Conservation (phyloP, 208 protist species). For the Paratrypanosoma confusum region DNA sequence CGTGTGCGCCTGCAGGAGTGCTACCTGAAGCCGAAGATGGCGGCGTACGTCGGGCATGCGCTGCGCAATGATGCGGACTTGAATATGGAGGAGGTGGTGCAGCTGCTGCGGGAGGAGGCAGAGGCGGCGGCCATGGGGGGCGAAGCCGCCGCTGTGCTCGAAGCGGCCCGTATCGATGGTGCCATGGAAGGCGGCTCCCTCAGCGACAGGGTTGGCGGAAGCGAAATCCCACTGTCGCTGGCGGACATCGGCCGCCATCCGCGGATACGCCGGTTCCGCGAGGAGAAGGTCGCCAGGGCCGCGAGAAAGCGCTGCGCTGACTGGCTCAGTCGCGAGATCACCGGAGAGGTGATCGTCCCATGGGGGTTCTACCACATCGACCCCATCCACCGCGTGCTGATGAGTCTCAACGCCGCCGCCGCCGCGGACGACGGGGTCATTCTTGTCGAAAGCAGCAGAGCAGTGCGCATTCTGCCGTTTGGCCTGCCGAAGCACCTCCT, state of each 20-base stretch:
- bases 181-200: background rate
- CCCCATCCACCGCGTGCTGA: conserved; percentile 66
- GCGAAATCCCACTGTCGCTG: conserved; percentile 21
- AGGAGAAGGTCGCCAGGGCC: conserved; percentile 58
- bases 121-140: conserved; percentile 23
- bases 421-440: conserved; percentile 13
- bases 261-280: conserved; percentile 46
- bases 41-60: conserved; percentile 49
- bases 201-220: background rate
- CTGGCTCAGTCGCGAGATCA: conserved; percentile 54
- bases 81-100: conserved; percentile 71
- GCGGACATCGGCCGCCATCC: conserved; percentile 56
- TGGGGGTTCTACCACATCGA: conserved; percentile 82
- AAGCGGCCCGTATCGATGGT: conserved; percentile 24
- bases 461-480: conserved; percentile 63
- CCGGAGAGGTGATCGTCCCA: conserved; percentile 79
- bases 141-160: conserved; percentile 20
- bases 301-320: conserved; percentile 53
- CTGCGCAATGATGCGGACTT: conserved; percentile 77
- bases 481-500: conserved; percentile 65
- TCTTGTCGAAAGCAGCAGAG: conserved; percentile 60
- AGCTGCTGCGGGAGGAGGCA: conserved; percentile 48
- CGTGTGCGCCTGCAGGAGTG: conserved; percentile 79
- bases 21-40: conserved; percentile 85
- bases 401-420: conserved; percentile 30